Evolutionary conservation across 2,329 filamentous ascomycete species (phyloP).

Genomic region (Leptosphaerulina australis): DNA sequence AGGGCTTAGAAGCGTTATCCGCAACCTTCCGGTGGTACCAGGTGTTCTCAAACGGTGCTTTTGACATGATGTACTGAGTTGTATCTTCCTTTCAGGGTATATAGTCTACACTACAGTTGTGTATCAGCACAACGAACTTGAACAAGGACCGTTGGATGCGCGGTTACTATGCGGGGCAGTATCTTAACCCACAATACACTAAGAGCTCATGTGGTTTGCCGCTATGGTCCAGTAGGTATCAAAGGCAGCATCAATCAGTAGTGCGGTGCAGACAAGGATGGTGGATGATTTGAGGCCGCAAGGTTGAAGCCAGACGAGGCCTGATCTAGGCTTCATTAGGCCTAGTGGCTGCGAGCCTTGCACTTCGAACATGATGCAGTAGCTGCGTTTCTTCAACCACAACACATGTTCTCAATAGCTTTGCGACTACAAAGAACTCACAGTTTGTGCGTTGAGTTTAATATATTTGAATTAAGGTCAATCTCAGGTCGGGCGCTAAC

Average conservation of each 20-base stretch:
- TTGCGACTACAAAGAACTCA: background rate
- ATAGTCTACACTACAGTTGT: too few species aligned
- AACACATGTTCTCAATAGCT: constrained; percentile 20
- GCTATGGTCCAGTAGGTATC: too few species aligned
- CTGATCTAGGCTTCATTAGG: background rate
- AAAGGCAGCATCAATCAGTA: too few species aligned
- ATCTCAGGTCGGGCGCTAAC: background rate
- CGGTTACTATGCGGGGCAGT: too few species aligned
- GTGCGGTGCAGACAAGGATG: background rate
- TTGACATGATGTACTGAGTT: constrained; percentile 5
- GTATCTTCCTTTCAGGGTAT: too few species aligned
- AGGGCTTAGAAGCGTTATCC: constrained; percentile 80
- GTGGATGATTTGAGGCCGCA: background rate
- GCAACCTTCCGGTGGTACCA: constrained; percentile 88
- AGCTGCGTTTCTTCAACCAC: constrained; percentile 7
- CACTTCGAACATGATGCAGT: constrained; percentile 15
- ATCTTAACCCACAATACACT: too few species aligned
- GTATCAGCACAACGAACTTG: too few species aligned
- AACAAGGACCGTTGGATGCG: too few species aligned
- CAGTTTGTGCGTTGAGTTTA: background rate
- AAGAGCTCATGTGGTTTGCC: too few species aligned
- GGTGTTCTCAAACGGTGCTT: constrained; percentile 66
- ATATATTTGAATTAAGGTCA: background rate
- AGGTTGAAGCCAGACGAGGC: background rate
- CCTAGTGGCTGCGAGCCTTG: background rate